Conservation (phyloP, 495 filamentous ascomycete species). For the Opeltia flavorubescens region DNA sequence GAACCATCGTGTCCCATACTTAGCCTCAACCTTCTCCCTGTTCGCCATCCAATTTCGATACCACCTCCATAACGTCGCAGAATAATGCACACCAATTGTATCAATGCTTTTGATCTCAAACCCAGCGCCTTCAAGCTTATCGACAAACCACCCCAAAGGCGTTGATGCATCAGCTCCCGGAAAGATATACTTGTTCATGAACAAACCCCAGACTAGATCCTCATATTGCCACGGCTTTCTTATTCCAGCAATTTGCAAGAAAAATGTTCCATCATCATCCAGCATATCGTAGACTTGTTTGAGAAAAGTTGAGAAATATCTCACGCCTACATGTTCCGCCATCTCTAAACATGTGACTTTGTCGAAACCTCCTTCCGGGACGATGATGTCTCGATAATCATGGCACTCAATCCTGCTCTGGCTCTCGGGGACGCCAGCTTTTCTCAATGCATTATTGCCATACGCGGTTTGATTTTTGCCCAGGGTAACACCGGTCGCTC, state of each 20-base stretch:
- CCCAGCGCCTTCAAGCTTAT: conserved; percentile 50
- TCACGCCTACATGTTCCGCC: conserved; percentile 62
- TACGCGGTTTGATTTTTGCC: conserved; percentile 60
- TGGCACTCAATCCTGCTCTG: conserved; percentile 53
- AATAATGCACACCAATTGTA: conserved; percentile 93
- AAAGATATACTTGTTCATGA: conserved; percentile 71
- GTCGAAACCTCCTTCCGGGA: conserved; percentile 45
- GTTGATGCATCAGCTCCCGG: conserved; percentile 56
- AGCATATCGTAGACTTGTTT: conserved; percentile 56
- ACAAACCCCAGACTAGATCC: conserved; percentile 60
- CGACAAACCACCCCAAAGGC: conserved; percentile 49
- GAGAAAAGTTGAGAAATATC: conserved; percentile 46
- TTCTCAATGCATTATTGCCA: conserved; percentile 52
- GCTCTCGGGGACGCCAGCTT: conserved; percentile 41
- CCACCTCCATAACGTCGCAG: conserved; percentile 94
- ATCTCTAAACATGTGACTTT: conserved; percentile 67
- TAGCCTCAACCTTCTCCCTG: conserved; percentile 82
- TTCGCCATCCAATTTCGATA: conserved; percentile 98
- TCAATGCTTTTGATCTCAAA: conserved; percentile 53
- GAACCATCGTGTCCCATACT: conserved; percentile 95
- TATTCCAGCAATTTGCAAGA: conserved; percentile 57
- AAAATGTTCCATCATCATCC: conserved; percentile 57
- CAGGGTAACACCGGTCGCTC: conserved; percentile 52
- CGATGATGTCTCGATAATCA: conserved; percentile 56
- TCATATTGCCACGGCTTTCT: conserved; percentile 61